Conservation (phyloP, 2,329 filamentous ascomycete genomes). For the Byssothecium circinans region DNA sequence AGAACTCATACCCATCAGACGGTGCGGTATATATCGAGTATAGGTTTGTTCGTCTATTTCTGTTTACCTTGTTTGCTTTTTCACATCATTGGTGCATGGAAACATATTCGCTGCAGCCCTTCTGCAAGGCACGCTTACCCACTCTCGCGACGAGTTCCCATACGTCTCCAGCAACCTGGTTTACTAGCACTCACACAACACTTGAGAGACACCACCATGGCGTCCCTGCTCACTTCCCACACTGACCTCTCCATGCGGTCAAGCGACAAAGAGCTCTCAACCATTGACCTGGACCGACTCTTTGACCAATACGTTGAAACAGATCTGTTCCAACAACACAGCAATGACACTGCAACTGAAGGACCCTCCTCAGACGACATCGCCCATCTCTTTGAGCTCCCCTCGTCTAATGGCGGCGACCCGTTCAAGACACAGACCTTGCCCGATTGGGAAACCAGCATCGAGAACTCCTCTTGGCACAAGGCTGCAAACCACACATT, state of each 20-base stretch:
- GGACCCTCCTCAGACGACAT: constrained; percentile 53
- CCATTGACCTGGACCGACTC: constrained; percentile 62
- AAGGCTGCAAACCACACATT: constrained; percentile 53
- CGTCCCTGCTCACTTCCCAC: constrained; percentile 29
- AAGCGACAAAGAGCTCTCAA: constrained; percentile 55
- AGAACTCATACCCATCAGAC: constrained; percentile 27
- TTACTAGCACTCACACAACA: constrained; percentile 10
- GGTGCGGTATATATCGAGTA: constrained; percentile 41
- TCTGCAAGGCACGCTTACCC: constrained; percentile 29
- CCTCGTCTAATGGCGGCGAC: constrained; percentile 56
- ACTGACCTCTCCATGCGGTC: constrained; percentile 46
- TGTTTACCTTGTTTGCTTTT: constrained; percentile 39
- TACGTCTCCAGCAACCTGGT: constrained; percentile 25
- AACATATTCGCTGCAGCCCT: constrained; percentile 23
- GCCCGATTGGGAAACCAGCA: constrained; percentile 51
- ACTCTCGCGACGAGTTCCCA: constrained; percentile 18
- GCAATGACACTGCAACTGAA: constrained; percentile 49
- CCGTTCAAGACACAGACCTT: constrained; percentile 50
- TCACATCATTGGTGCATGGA: constrained; percentile 35
- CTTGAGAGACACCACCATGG: constrained; percentile 32
- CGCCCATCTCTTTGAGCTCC: constrained; percentile 55
- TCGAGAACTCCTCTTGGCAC: constrained; percentile 57
- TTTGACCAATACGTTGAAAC: constrained; percentile 66
- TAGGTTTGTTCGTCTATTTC: constrained; percentile 26
- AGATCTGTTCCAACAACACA: constrained; percentile 53